A percentile compares a stretch with the other conserved stretches of the same genome.
phyloP scores from a whole-genome alignment of 73 alveolate genomes.

The Tetrahymena borealis region DNA sequence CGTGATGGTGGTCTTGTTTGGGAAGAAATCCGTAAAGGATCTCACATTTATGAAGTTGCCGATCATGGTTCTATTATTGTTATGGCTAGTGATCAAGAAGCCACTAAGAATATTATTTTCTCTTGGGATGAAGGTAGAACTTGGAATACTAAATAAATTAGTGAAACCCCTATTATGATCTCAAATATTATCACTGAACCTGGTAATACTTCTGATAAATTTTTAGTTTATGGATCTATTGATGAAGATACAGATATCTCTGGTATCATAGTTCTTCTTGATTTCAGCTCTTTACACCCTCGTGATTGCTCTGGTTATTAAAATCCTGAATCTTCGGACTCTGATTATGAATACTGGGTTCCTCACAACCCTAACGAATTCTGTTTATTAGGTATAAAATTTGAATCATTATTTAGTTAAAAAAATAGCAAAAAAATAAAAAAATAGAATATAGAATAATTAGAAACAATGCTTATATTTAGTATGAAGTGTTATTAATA shows the following conservation, averaged over 20 bases:
- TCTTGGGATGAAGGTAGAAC: conserved; percentile 82
- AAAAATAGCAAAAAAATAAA: not conserved
- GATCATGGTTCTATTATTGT: conserved; percentile 95
- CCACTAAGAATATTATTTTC: conserved; percentile 61
- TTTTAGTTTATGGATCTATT: conserved; percentile 74
- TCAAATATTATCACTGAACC: conserved; percentile 92
- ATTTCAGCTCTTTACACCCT: conserved; percentile 69
- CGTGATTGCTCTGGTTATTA: conserved; percentile 75
- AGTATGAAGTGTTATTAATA: too few relatives aligned
- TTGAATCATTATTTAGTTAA: too few relatives aligned
- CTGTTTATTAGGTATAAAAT: not conserved
- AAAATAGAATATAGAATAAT: too few relatives aligned
- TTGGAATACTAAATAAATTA: conserved; percentile 53
- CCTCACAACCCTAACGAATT: conserved; percentile 52
- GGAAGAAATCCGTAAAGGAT: conserved; percentile 81
- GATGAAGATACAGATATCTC: conserved; percentile 17
- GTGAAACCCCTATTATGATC: conserved; percentile 57
- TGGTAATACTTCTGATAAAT: conserved; percentile 58
- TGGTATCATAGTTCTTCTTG: conserved; percentile 64
- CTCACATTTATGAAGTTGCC: conserved; percentile 84
- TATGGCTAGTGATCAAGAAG: conserved; percentile 61
- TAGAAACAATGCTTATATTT: too few relatives aligned
- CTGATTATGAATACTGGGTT: conserved; percentile 90
- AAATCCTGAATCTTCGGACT: conserved; percentile 64
- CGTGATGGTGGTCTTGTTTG: conserved; percentile 92